Evolutionary conservation across 140 eudicot genomes (phyloP).

Genomic region (Ambrosia hybrid): DNA sequence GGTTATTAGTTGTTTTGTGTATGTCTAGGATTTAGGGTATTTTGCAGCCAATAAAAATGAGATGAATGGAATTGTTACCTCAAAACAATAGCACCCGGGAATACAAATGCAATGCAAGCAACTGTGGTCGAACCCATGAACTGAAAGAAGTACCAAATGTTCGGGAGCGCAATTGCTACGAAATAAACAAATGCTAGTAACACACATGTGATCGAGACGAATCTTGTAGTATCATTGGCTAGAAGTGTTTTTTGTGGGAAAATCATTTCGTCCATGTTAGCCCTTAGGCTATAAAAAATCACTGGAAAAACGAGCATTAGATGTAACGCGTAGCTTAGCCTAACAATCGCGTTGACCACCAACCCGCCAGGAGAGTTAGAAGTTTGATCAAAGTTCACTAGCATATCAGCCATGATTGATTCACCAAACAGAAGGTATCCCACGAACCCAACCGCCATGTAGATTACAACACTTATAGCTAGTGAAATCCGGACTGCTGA

Average conservation of each 20-base stretch:
- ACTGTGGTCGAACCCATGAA: constrained; percentile 88
- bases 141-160: constrained; percentile 95
- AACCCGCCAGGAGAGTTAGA: constrained; percentile 53
- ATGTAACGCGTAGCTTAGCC: constrained; percentile 87
- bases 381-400: constrained; percentile 75
- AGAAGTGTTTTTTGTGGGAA: constrained; percentile 52
- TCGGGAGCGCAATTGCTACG: constrained; percentile 80
- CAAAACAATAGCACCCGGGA: constrained; percentile 79
- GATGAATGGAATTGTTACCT: constrained; percentile 41
- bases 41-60: not conserved
- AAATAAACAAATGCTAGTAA: constrained; percentile 52
- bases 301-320: constrained; percentile 89
- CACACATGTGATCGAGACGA: constrained; percentile 55
- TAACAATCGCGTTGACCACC: constrained; percentile 61
- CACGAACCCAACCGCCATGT: constrained; percentile 85
- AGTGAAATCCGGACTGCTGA: constrained; percentile 69
- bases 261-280: constrained; percentile 73
- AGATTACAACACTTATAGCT: constrained; percentile 58
- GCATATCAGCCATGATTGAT: constrained; percentile 84
- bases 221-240: constrained; percentile 52
- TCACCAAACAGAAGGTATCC: constrained; percentile 94
- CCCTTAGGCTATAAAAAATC: constrained; percentile 65
- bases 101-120: constrained; percentile 73
- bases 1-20: no score
- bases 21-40: no score